These are phyloP conservation scores for Asterella californica DNA, from an alignment of 225 moss, liverwort and hornwort genomes.

Conservation along the genomic window DNA sequence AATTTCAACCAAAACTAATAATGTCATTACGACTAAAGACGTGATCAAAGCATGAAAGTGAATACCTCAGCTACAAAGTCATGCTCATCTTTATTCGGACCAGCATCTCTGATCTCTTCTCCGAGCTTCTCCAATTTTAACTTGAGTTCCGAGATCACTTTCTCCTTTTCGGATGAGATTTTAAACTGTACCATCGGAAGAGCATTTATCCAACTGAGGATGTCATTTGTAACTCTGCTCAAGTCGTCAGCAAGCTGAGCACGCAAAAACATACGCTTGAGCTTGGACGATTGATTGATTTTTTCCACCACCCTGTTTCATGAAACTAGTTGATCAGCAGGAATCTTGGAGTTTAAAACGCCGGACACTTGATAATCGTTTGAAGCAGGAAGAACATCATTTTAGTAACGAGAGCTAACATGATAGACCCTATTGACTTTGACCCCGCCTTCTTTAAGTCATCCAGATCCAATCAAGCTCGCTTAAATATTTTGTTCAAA, in stretches of 20 bases:
- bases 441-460: no score
- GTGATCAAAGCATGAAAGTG: no score
- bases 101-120: constrained; percentile 14
- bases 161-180: constrained; percentile 16
- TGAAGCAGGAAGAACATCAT: neutral
- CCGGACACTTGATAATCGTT: neutral
- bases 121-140: constrained; percentile 14
- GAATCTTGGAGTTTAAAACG: neutral
- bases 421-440: neutral
- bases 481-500: no score
- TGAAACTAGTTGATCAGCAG: neutral
- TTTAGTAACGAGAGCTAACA: neutral
- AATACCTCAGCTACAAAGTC: constrained; percentile 26
- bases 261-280: neutral
- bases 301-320: constrained; percentile 12
- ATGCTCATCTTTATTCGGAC: constrained; percentile 25
- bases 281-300: neutral
- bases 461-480: no score
- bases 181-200: constrained; percentile 2
- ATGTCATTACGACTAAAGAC: neutral
- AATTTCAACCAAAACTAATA: neutral
- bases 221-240: neutral
- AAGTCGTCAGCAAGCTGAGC: neutral
- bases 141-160: constrained; percentile 22
- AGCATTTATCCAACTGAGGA: neutral